Base-by-base conservation (phyloP, 345 rosid species). In the Eucalyptus curtisii region DNA sequence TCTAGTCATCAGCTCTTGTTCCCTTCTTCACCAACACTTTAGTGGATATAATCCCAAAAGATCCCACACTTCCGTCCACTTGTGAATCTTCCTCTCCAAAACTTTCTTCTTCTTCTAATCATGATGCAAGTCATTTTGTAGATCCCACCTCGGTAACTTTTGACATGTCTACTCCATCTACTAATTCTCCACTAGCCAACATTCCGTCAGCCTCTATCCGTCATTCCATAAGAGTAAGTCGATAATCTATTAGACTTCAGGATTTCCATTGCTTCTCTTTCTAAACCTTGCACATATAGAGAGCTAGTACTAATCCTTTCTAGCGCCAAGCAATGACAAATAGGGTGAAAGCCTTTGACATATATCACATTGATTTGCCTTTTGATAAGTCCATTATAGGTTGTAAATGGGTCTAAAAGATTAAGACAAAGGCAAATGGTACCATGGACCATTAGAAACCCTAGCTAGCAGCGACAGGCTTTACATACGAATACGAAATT, bases 381-480 rank as follows among this genome's bases (percentile, higher is more conserved):
- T 27, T 25, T 1, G 31, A 11, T 59, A 27, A 27, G 66, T 59
- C 66, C 4, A 1, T 27, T 59, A 2, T 27, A 59, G 15, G 31
- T 27, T 5, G 31, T 59, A 27, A 59, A 12, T 59, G 7, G n/a
- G 31, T 27, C 3, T 27, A 27, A 2, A 59, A 27, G 3, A 59
- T 27, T 25, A 59, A 27, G 11, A 27, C 6, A 59, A 59, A 59
- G n/a, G 6, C 3, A 59, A 3, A 59, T 59, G 31, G 6, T 59
- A 59, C 66, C 6, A 27, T 59, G 3, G 31, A 59, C n/a, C 14
- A 25, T 59, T 27, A 59, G 2, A 59, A 27, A 5, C 3, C 31
- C 27, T 1, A 27, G 14, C 3, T 59, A 59, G 66, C 0, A 31
- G 31, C n/a, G 3, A 59, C 0, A 59, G 66, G 66, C 66, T 1